Evolutionary conservation across 2,329 filamentous ascomycete genomes (phyloP), one percentile per base, ranked within the genome.

Genomic region (Thelonectria olida): DNA sequence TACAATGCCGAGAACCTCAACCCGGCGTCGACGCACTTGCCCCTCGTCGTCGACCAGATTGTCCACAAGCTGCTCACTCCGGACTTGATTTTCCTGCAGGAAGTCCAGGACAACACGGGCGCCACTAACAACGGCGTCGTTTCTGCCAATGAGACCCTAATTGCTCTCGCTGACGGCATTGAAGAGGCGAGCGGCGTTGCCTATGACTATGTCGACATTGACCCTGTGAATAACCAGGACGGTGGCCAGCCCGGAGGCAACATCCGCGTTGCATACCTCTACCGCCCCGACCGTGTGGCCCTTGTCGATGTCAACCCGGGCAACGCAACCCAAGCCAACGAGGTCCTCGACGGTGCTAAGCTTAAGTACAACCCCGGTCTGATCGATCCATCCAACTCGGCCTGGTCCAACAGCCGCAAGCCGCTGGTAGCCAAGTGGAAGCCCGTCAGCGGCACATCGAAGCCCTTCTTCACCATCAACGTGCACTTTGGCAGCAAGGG

Each of bases 1-100:
- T 92, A 92, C 81, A 92, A 92, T 74, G 83, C 91, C 28, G 88
- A 91, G 74, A 92, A 92, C 75, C 80, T 92, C 15, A 77, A 81
- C 7, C 85, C 89, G 0, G 80, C 78, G 31, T 86, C 85, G 0
- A 66, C 80, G 2, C 84, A 88, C 64, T 78, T 91, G 22, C 76
- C 81, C n/a, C 76, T 75, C 12, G 81, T 92, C n/a, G 86, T 89
- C 2, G 76, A 80, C 8, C 88, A 92, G 68, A 90, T 92, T 64
- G 87, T 88, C 53, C 77, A 85, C 65, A 88, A 87, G 75, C 77
- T 92, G 64, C 82, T 81, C 60, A 84, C 83, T 0, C 90, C 90
- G 0, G 87, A 90, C 70, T 73, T 92, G 5, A 71, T 92, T 58
- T 90, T 91, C 71, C 69, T 92, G 3, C 90, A 92, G 73, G 90